These are phyloP conservation scores for Volutella citrinella DNA, from an alignment of 2,329 filamentous ascomycete genomes.

Conservation along the genomic window DNA sequence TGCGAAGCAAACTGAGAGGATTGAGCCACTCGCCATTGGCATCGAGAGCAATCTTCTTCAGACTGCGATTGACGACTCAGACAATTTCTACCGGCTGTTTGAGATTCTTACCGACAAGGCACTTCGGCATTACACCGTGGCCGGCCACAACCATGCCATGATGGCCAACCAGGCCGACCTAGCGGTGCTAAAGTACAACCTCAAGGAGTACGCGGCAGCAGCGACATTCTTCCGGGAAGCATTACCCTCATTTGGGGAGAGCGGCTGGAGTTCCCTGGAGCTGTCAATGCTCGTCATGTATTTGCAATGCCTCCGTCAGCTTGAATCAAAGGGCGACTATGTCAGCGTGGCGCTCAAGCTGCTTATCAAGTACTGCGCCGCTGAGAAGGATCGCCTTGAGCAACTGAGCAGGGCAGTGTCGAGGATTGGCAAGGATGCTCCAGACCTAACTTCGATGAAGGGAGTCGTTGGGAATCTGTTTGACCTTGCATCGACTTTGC, in stretches of 20 bases:
- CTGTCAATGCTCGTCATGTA: constrained; percentile 84
- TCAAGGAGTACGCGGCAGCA: constrained; percentile 70
- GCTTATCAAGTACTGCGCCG: constrained; percentile 61
- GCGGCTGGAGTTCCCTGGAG: constrained; percentile 77
- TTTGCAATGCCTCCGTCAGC: constrained; percentile 72
- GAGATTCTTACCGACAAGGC: constrained; percentile 81
- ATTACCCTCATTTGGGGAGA: constrained; percentile 74
- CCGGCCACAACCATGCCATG: constrained; percentile 73
- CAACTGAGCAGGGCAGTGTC: constrained; percentile 30
- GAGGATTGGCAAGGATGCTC: constrained; percentile 10
- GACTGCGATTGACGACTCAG: constrained; percentile 57
- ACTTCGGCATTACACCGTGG: constrained; percentile 77
- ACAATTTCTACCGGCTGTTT: constrained; percentile 65
- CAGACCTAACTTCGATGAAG: constrained; percentile 39
- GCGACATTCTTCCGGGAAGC: constrained; percentile 75
- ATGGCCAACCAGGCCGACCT: constrained; percentile 80
- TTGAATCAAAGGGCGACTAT: constrained; percentile 76
- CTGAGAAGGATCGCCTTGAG: constrained; percentile 47
- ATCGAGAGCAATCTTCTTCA: constrained; percentile 51
- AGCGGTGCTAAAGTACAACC: constrained; percentile 76
- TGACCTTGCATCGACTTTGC: constrained; percentile 40
- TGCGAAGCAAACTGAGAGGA: constrained; percentile 11
- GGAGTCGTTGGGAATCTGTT: constrained; percentile 49
- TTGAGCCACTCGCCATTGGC: constrained; percentile 29
- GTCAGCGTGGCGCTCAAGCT: constrained; percentile 73